Conservation (phyloP, 1,284 basidiomycete species). For the Cryptococcus sp. region DNA sequence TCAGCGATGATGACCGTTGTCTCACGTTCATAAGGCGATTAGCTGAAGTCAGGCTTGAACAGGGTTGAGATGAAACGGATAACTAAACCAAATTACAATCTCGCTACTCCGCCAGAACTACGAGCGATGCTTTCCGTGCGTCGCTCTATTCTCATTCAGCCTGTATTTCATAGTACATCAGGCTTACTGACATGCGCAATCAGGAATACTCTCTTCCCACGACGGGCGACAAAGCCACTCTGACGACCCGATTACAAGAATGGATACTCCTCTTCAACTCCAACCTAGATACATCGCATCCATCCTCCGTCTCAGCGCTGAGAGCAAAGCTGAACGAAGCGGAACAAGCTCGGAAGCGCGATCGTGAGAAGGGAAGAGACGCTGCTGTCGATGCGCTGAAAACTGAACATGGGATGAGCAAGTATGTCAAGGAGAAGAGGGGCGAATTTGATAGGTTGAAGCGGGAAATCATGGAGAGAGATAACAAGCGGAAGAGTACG, state of each 20-base stretch:
- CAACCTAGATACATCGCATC: slow-evolving; percentile 50
- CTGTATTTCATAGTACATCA: slow-evolving; percentile 19
- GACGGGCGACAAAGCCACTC: slow-evolving; percentile 39
- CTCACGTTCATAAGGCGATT: neutral
- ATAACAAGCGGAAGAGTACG: slow-evolving; percentile 18
- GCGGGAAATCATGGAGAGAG: slow-evolving; percentile 42
- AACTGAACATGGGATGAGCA: slow-evolving; percentile 35
- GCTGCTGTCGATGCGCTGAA: slow-evolving; percentile 35
- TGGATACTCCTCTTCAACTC: slow-evolving; percentile 53
- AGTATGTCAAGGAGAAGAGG: slow-evolving; percentile 42
- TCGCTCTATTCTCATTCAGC: neutral
- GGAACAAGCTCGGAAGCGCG: slow-evolving; percentile 37
- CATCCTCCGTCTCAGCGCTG: slow-evolving; percentile 41
- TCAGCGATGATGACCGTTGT: neutral
- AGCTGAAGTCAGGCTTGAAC: slow-evolving; percentile 7
- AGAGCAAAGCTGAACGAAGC: slow-evolving; percentile 37
- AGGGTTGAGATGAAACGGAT: slow-evolving; percentile 44
- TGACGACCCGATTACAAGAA: slow-evolving; percentile 44
- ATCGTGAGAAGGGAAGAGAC: slow-evolving; percentile 46
- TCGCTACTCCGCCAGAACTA: slow-evolving; percentile 43
- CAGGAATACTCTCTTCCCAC: slow-evolving; percentile 45
- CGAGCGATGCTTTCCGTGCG: slow-evolving; percentile 35
- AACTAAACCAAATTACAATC: slow-evolving; percentile 50
- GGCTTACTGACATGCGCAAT: neutral
- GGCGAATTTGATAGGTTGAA: slow-evolving; percentile 45